These are phyloP conservation scores for Starmerella cellae DNA, from an alignment of 805 yeast species.

Conservation along the genomic window DNA sequence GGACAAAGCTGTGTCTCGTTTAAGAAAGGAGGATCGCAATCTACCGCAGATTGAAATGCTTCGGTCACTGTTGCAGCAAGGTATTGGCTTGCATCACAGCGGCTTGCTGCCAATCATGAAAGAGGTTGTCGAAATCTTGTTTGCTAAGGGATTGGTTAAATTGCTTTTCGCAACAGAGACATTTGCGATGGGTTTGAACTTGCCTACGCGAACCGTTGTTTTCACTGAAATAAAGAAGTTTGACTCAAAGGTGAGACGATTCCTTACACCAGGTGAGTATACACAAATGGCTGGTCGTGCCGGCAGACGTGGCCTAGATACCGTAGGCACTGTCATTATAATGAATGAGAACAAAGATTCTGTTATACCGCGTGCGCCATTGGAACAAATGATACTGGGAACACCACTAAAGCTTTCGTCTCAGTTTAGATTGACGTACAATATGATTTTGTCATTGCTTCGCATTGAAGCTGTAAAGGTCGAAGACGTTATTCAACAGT, in stretches of 20 bases:
- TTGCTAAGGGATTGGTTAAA: conserved; percentile 73
- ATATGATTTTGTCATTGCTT: conserved; percentile 77
- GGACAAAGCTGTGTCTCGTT: conserved; percentile 73
- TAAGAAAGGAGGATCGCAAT: conserved; percentile 83
- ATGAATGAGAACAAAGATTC: conserved; percentile 42
- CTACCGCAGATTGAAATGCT: conserved; percentile 80
- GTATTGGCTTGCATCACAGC: conserved; percentile 93
- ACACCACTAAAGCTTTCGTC: conserved; percentile 79
- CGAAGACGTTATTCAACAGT: conserved; percentile 96
- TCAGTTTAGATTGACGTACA: conserved; percentile 88
- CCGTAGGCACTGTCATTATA: conserved; percentile 85
- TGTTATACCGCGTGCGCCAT: conserved; percentile 30
- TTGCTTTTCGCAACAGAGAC: conserved; percentile 95
- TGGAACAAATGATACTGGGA: conserved; percentile 77
- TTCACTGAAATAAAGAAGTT: conserved; percentile 77
- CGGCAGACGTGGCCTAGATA: conserved; percentile 91
- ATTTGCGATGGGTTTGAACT: conserved; percentile 94
- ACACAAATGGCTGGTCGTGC: conserved; percentile 99
- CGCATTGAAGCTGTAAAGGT: conserved; percentile 89
- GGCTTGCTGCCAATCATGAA: conserved; percentile 87
- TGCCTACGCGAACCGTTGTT: conserved; percentile 93
- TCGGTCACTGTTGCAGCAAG: conserved; percentile 71
- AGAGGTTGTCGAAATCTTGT: conserved; percentile 82
- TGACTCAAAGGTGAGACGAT: conserved; percentile 74
- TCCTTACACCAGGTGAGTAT: conserved; percentile 86